Base-by-base conservation (phyloP, 2,329 filamentous ascomycete genomes). In the Trichoderma polysporum region DNA sequence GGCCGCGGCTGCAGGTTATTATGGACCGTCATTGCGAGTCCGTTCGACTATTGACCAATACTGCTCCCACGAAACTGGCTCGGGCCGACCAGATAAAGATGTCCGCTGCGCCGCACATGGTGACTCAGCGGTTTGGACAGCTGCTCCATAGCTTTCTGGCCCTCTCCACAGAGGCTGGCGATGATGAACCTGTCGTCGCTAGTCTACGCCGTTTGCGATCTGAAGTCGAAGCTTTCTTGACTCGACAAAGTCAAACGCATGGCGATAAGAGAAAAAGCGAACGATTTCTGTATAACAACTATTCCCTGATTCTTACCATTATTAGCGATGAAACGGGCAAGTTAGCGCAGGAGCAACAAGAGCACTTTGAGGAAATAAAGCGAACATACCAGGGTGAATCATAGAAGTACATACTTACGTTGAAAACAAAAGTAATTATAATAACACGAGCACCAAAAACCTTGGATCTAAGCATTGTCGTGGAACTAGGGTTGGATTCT, bases 101-200 rank as follows among this genome's bases (percentile, higher is more conserved):
- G 64, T 92, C 90, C 1, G 90, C 91, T 0, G 95, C 95, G 1
- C 95, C 95, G 0, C 95, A 98, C 73, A 89, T 94, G 60, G 85
- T 96, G 19, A 97, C 95, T 0, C 95, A 99, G 77, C 88, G 93
- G n/a, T 98, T 98, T 74, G 95, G 92, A 0, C 94, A 97, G 79
- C 88, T 99, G 58, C 79, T 97, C 57, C 91, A 97, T 70, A 93
- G 92, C 2, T 90, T 98, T 33, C 80, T 98, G 33, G 83, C 88
- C 0, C 84, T 99, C 50, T 96, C 92, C 74, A 88, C 88, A n/a
- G 94, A 97, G 72, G 92, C 93, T 0, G 93, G 93, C 2, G 95
- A 98, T 71, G 94, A 97, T 71, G 95, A 99, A 77, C 95, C 95
- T 0, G 91, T 98, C 2, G 89, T 90, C 0, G 89, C 91, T 56